Conservation (phyloP, 768 basidiomycete species). For the Pisolithus microcarpus region DNA sequence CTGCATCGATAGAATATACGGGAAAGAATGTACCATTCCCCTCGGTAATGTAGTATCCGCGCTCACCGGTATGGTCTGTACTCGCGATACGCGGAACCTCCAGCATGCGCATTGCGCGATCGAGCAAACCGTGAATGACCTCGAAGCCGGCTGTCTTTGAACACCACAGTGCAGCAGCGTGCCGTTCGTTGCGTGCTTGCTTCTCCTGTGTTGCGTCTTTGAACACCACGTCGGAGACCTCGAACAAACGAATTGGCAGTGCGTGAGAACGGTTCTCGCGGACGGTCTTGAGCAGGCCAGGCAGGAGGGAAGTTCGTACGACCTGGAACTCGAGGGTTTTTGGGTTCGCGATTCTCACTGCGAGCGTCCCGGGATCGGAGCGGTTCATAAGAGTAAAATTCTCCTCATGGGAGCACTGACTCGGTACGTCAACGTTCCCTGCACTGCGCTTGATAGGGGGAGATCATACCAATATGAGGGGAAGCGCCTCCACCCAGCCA, state of each 20-base stretch:
- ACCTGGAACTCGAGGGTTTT: slow-evolving; percentile 98
- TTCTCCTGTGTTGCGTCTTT: slow-evolving; percentile 75
- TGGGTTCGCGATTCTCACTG: slow-evolving; percentile 91
- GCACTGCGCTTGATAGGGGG: not conserved
- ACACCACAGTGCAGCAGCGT: slow-evolving; percentile 90
- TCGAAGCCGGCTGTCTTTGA: slow-evolving; percentile 97
- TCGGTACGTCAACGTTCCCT: slow-evolving; percentile 4
- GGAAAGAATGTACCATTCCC: slow-evolving; percentile 55
- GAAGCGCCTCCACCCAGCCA: slow-evolving; percentile 93
- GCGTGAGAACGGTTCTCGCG: slow-evolving; percentile 94
- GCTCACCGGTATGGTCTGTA: slow-evolving; percentile 45
- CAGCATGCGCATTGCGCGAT: slow-evolving; percentile 93
- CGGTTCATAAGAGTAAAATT: slow-evolving; percentile 94
- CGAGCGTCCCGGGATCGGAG: slow-evolving; percentile 69
- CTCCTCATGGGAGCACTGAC: slow-evolving; percentile 95
- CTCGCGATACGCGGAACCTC: slow-evolving; percentile 76
- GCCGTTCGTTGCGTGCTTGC: slow-evolving; percentile 80
- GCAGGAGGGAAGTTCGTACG: slow-evolving; percentile 90
- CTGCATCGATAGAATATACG: not conserved
- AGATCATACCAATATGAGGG: slow-evolving; percentile 77
- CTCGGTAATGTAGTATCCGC: slow-evolving; percentile 91
- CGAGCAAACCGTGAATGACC: slow-evolving; percentile 89
- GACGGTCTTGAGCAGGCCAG: slow-evolving; percentile 92
- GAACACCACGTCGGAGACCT: slow-evolving; percentile 87
- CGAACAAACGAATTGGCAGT: slow-evolving; percentile 89